A percentile compares a stretch with the other conserved stretches of the same genome.
Conservation (phyloP, 192 early-diverging fungal species). For the Mortierella hygrophila region DNA sequence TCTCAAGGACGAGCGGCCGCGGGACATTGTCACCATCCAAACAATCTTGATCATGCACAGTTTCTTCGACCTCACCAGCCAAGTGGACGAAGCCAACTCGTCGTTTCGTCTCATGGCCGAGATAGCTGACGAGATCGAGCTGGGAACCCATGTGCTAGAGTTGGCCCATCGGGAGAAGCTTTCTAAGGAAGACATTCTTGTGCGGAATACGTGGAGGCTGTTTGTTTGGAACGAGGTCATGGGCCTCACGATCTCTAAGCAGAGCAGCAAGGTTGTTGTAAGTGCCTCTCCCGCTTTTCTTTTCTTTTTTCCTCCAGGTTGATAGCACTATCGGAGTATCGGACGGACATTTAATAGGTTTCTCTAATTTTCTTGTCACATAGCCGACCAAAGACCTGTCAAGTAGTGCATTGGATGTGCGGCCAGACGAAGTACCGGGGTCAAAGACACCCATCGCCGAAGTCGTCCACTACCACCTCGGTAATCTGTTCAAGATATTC, state of each 20-base stretch:
- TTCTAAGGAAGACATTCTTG: slow-evolving; percentile 11
- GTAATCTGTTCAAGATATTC: slow-evolving; percentile 38
- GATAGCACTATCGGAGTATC: background rate
- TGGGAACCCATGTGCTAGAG: slow-evolving; percentile 27
- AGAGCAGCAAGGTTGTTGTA: slow-evolving; percentile 21
- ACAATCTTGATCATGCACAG: slow-evolving; percentile 25
- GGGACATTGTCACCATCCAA: slow-evolving; percentile 36
- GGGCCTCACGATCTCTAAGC: slow-evolving; percentile 8
- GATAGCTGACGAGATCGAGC: slow-evolving; percentile 21
- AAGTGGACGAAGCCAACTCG: background rate
- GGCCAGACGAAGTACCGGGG: slow-evolving; percentile 21
- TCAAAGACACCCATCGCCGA: slow-evolving; percentile 1
- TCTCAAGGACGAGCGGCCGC: slow-evolving; percentile 4
- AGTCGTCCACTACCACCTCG: slow-evolving; percentile 5
- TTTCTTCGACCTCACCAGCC: slow-evolving; percentile 16
- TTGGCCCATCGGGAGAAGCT: slow-evolving; percentile 1
- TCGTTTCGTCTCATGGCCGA: background rate
- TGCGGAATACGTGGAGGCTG: slow-evolving; percentile 46
- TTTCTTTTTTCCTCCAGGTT: background rate
- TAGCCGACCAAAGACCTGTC: slow-evolving; percentile 33
- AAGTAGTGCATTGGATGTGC: slow-evolving; percentile 6
- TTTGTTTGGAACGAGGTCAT: slow-evolving; percentile 23
- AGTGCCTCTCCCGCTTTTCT: background rate
- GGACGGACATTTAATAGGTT: background rate
- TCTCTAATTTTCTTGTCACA: background rate